Evolutionary conservation across 2,329 filamentous ascomycete genomes (phyloP).

Genomic region (Alternaria burnsii): DNA sequence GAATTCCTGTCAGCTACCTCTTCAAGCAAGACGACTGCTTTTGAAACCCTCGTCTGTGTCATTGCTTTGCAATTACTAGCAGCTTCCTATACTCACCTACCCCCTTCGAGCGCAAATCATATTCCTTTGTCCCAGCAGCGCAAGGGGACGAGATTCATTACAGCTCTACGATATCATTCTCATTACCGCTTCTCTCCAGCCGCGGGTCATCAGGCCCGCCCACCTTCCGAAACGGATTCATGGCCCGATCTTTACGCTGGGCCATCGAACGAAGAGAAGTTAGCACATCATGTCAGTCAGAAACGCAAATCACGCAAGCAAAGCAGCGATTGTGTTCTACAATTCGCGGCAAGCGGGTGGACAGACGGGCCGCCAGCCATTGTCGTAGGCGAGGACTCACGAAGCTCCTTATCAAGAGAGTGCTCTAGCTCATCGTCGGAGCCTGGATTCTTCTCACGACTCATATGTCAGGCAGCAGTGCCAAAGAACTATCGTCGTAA

Average conservation of each 20-base stretch:
- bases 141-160: conserved; percentile 14
- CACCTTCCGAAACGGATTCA: conserved; percentile 27
- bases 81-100: conserved; percentile 34
- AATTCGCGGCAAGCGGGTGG: conserved; percentile 2
- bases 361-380: conserved; percentile 9
- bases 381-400: background rate
- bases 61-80: conserved; percentile 37
- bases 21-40: conserved; percentile 3
- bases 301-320: conserved; percentile 7
- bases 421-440: conserved; percentile 17
- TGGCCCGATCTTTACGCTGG: conserved; percentile 34
- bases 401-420: conserved; percentile 1
- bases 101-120: conserved; percentile 16
- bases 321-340: background rate
- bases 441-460: conserved; percentile 16
- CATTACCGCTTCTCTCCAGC: conserved; percentile 33
- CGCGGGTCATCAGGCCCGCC: conserved; percentile 36
- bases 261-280: conserved; percentile 24
- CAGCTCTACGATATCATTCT: conserved; percentile 29
- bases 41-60: conserved; percentile 24
- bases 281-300: conserved; percentile 22
- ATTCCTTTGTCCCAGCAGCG: conserved; percentile 23
- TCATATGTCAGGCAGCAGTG: conserved; percentile 23
- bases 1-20: background rate
- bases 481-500: conserved; percentile 12